Evolutionary conservation across 768 basidiomycete genomes (phyloP), one percentile per base, ranked within the genome.

Genomic region (Basidioascus undulatus): DNA sequence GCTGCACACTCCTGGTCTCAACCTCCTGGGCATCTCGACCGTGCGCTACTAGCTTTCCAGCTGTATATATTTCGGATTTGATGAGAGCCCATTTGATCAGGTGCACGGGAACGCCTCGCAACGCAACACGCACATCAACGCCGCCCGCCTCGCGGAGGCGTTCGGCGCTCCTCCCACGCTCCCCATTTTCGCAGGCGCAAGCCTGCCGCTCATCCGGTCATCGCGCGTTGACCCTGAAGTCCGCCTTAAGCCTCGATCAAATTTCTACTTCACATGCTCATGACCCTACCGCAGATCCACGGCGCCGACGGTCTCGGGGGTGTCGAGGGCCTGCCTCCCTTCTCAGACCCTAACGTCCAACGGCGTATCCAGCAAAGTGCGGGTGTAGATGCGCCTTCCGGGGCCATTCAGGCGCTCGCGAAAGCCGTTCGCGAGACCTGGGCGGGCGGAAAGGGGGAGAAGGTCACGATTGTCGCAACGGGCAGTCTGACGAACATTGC

Each of bases 401-500:
- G 10, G 10, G 15, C 80, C 0, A 51, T 83, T 8, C 69, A 78
- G 32, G 83, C 74, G 4, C 73, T 87, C 62, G 65, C 70, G 0
- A 53, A 54, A 13, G 61, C 66, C 1, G 62, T 83, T 44, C 64
- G 55, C 41, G 50, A 63, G 7, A 59, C 61, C 0, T 75, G 74
- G 74, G 65, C 69, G 6, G 58, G 46, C 10, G 44, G 48, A 5
- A 48, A 56, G 1, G 78, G 76, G 2, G 48, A 58, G 26, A 70
- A 76, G 55, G 67, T 76, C 10, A 68, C 70, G 0, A 51, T 89
- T 3, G 67, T 82, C 1, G 79, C 81, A 1, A 72, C 67, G 4
- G 83, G 83, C 0, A 77, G 83, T 1, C 71, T 81, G 71, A 86
- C 84, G 16, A 89, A 86, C 47, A 64, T 78, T 27, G 74, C 72